Evolutionary conservation across 1,284 basidiomycete genomes (phyloP).

Genomic region (Ceratobasidium sp.): DNA sequence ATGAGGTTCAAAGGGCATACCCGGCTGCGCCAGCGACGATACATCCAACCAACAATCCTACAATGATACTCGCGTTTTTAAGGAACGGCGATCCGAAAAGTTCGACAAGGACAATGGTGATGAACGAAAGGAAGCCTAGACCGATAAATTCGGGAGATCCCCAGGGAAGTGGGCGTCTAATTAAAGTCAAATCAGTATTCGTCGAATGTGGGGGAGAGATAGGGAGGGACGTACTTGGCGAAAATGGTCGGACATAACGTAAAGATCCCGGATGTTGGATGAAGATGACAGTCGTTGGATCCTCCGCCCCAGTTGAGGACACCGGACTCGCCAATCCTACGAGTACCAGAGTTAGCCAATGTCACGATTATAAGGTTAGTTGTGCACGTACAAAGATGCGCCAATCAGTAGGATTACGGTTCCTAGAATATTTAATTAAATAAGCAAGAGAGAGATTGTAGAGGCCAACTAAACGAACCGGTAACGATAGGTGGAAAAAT

Average conservation of each 20-base stretch:
- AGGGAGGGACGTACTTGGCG: conserved; percentile 59
- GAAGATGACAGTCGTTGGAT: conserved; percentile 72
- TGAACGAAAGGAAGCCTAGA: conserved; percentile 85
- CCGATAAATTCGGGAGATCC: conserved; percentile 86
- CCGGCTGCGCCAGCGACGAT: conserved; percentile 82
- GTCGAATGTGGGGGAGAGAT: conserved; percentile 36
- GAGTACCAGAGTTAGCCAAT: conserved; percentile 62
- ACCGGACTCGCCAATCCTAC: conserved; percentile 64
- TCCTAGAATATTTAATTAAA: conserved; percentile 60
- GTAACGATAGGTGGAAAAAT: conserved; percentile 88
- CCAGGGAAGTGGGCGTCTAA: conserved; percentile 64
- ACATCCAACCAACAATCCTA: conserved; percentile 80
- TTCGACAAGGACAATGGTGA: conserved; percentile 78
- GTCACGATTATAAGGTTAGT: neutral
- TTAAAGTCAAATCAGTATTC: neutral
- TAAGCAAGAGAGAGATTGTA: conserved; percentile 7
- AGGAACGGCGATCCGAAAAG: conserved; percentile 86
- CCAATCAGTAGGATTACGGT: conserved; percentile 84
- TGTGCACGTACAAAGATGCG: conserved; percentile 60
- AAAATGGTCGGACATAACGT: conserved; percentile 75
- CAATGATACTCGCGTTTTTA: conserved; percentile 77
- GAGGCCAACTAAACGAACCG: conserved; percentile 57
- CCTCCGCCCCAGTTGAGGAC: conserved; percentile 88
- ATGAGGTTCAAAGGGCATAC: conserved; percentile 69
- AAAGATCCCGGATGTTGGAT: conserved; percentile 75